Evolutionary conservation across 2,329 filamentous ascomycete genomes (phyloP), one percentile per base, ranked within the genome.

Genomic region (Aspergillus cejpii): DNA sequence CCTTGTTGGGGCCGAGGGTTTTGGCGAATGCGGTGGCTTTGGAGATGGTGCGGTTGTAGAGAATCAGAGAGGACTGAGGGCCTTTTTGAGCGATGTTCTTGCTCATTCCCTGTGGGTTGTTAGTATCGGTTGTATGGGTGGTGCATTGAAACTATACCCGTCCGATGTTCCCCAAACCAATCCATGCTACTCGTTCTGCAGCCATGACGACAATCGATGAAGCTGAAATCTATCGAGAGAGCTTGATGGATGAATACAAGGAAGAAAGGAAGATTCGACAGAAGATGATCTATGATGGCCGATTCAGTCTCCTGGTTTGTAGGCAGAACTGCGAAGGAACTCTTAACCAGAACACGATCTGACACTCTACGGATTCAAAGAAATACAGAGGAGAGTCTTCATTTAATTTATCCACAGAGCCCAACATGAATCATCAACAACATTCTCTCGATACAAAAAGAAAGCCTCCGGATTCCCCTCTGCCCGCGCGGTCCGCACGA

Each of bases 161-260:
- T 54, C 87, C 89, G 81, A 94, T 94, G 65, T 94, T 94, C 41
- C 88, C 88, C 40, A 94, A 76, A 45, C 89, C 88, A 43, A 94
- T 80, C 80, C 82, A 94, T 56, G 87, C 75, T 41, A 92, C 60
- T 66, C 77, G 80, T 52, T 56, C 53, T 44, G 56, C 60, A 20
- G 60, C 51, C 61, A 64, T 64, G 23, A 20, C 51, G 26, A 11
- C 24, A 6, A 11, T 11, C 5, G 12, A 23, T 20, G 14, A 1
- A 8, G 17, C 14, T 17, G 8, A 31, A 31, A 6, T 31, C 23
- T 24, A 5, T 24, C 23, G 4, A 24, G 8, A 24, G 8, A 24
- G 8, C 5, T 5, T 24, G 23, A 5, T 24, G 12, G 23, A 43
- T 19, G 11, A 36, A 34, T n/a, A 21, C 10, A 21, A 37, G 6